Evolutionary conservation across 2,329 filamentous ascomycete species (phyloP), one percentile per base, ranked within the genome.

Genomic region (Akanthomyces muscarius): DNA sequence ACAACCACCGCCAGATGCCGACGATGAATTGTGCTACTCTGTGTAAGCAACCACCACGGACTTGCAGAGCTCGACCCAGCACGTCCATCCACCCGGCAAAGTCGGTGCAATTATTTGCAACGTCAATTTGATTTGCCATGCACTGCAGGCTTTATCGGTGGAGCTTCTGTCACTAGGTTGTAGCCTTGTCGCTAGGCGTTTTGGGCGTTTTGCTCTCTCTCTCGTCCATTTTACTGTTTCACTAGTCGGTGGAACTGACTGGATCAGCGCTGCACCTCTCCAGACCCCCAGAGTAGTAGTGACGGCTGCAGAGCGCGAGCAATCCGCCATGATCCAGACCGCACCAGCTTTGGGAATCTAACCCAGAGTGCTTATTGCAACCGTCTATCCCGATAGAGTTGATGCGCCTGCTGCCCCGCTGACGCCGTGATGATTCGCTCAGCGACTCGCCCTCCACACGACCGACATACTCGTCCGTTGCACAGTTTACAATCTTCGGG

Each of bases 351-450:
- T 18, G 25, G 54, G 13, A 45, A 61, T 38, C 50, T 54, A 61
- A 51, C 41, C n/a, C 38, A 45, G 25, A 25, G 23, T 18, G 41
- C 36, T 60, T 21, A 45, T 28, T 52, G 38, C 58, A 41, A 52
- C 38, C 38, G 58, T 61, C 58, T 21, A 44, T 59, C 42, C 59
- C 50, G 59, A 61, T 61, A 61, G 21, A 61, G 59, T 61, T 61
- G 50, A 33, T 54, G 59, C 41, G 25, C 41, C 48, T 54, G 51
- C 25, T 5, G 21, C 50, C 50, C 50, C 50, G 50, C 59, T 23
- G 38, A 30, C 42, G 18, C 38, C 41, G 21, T 45, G 58, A 25
- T 53, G 50, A 61, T 61, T 61, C 59, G 56, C 21, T 21, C 56
- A 44, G 6, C 28, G 36, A 33, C 48, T 45, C 13, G 30, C 58